A percentile compares a stretch with the other conserved stretches of the same genome.
Evolutionary conservation across 805 yeast species (phyloP).

Genomic region (Saccharomycopsis fermentans): DNA sequence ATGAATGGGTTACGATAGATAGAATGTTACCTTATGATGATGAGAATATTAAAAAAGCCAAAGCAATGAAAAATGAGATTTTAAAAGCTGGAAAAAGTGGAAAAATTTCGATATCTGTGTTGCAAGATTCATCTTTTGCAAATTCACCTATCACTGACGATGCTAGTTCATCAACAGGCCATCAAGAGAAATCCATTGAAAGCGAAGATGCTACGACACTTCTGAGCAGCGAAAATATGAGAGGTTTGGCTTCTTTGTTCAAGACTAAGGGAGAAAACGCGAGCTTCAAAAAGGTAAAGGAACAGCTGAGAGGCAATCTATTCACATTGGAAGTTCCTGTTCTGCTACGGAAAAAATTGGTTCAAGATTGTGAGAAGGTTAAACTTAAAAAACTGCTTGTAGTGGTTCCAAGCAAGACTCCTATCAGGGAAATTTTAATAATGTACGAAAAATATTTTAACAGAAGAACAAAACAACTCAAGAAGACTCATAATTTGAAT

Average conservation of each 20-base stretch:
- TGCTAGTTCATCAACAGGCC: background rate
- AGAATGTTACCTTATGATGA: conserved; percentile 60
- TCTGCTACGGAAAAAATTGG: conserved; percentile 55
- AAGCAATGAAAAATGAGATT: conserved; percentile 39
- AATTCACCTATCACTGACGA: background rate
- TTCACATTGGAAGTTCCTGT: conserved; percentile 53
- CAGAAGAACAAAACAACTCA: background rate
- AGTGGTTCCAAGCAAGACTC: conserved; percentile 47
- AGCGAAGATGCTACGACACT: background rate
- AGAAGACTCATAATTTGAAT: background rate
- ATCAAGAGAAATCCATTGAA: background rate
- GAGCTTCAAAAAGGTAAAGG: conserved; percentile 14
- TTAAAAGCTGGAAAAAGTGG: conserved; percentile 3
- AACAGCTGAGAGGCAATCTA: conserved; percentile 24
- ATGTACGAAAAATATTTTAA: conserved; percentile 31
- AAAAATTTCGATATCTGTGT: background rate
- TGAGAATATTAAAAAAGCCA: conserved; percentile 56
- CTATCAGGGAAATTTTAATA: conserved; percentile 43
- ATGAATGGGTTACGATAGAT: conserved; percentile 79
- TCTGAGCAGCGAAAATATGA: background rate
- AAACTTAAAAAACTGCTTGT: conserved; percentile 69
- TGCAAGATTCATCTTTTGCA: background rate
- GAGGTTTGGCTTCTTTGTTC: background rate
- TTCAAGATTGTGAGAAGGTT: conserved; percentile 88
- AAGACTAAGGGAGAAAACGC: background rate